A percentile compares a stretch with the other conserved stretches of the same genome.
Conservation (phyloP, 2,329 filamentous ascomycete genomes). For the Plenodomus biglobosus region DNA sequence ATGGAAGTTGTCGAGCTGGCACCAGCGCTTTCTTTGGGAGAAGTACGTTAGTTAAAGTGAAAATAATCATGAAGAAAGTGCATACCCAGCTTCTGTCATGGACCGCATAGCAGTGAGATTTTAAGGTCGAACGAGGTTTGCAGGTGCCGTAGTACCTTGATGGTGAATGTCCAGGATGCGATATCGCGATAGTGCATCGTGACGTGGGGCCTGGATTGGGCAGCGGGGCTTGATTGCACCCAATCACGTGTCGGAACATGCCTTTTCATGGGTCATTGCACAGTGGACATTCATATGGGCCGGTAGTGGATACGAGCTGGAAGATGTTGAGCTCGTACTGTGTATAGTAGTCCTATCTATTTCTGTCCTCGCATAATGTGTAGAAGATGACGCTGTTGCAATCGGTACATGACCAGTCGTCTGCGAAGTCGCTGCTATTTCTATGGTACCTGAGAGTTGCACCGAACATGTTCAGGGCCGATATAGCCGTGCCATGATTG, state of each 20-base stretch:
- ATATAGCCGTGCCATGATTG: not conserved
- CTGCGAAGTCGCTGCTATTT: no score
- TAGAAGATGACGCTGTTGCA: no score
- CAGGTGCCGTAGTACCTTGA: slow-evolving; percentile 33
- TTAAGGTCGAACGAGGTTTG: slow-evolving; percentile 5
- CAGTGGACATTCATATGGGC: no score
- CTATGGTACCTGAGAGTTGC: not conserved
- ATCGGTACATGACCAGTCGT: no score
- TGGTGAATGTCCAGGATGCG: slow-evolving; percentile 24
- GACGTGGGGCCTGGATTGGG: slow-evolving; percentile 18
- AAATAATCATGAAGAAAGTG: not conserved
- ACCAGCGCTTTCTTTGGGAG: slow-evolving; percentile 39
- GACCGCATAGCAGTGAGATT: slow-evolving; percentile 32
- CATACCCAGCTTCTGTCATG: slow-evolving; percentile 39
- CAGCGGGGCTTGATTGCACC: not conserved
- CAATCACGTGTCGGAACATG: slow-evolving; percentile 8
- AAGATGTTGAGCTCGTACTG: not conserved
- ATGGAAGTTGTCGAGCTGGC: slow-evolving; percentile 41
- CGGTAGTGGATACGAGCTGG: not conserved
- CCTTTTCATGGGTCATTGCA: no score
- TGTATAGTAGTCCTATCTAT: not conserved
- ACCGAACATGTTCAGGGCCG: not conserved
- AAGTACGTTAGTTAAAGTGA: slow-evolving; percentile 18
- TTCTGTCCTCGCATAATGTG: no score
- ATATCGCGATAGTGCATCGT: slow-evolving; percentile 7